Percentiles rank a stretch among this genome's conserved stretches.
Conservation (phyloP, 2,329 filamentous ascomycete species). For the Cladosporium austrohemisphaericum region DNA sequence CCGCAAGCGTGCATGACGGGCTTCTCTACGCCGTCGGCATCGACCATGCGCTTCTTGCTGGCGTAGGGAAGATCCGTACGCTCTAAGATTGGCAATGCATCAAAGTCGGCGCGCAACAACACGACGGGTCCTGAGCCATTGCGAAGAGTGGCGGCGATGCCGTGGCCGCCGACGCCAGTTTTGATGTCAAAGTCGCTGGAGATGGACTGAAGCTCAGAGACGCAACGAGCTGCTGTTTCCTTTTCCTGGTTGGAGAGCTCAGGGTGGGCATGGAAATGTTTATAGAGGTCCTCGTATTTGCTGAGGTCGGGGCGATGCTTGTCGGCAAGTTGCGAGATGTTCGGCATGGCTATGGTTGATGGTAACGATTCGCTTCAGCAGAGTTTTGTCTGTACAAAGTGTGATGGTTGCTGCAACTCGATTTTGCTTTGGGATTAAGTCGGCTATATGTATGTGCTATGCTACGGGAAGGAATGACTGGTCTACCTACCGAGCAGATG, state of each 20-base stretch:
- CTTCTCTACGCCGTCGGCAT: constrained; percentile 45
- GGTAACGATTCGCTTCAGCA: no score
- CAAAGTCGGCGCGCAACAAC: constrained; percentile 60
- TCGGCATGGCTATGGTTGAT: constrained; percentile 19
- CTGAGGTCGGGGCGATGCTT: constrained; percentile 39
- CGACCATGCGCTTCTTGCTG: constrained; percentile 46
- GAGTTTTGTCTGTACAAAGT: no score
- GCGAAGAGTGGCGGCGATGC: constrained; percentile 53
- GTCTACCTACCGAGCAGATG: constrained; percentile 11
- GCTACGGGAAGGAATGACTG: neutral
- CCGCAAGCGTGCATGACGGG: constrained; percentile 68
- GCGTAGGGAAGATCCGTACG: constrained; percentile 54
- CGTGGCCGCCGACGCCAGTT: constrained; percentile 55
- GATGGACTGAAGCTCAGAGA: constrained; percentile 37
- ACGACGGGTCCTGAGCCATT: constrained; percentile 56
- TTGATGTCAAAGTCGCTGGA: constrained; percentile 43
- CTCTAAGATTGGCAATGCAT: constrained; percentile 58
- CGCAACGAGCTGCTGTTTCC: constrained; percentile 49
- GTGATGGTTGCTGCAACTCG: no score
- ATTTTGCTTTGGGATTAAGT: no score
- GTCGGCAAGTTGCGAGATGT: constrained; percentile 25
- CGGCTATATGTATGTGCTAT: no score
- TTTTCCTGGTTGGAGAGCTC: constrained; percentile 58
- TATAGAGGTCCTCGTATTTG: constrained; percentile 55
- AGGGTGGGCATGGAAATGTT: constrained; percentile 56